Evolutionary conservation across 495 filamentous ascomycete genomes (phyloP).

Genomic region (Xylaria venustula): DNA sequence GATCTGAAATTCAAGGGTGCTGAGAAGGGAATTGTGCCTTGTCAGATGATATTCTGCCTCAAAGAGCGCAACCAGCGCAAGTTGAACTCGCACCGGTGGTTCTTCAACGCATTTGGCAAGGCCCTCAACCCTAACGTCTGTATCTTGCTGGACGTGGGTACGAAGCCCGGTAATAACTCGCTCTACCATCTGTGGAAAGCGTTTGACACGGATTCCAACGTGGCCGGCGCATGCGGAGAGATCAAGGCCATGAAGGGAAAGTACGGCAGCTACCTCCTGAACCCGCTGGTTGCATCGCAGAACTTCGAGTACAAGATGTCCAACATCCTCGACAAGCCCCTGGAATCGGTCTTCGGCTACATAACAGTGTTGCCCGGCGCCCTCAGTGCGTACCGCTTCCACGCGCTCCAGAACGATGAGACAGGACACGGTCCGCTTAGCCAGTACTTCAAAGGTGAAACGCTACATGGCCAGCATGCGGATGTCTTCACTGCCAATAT

Average conservation of each 20-base stretch:
- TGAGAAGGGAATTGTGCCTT: slow-evolving; percentile 98
- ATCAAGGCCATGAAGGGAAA: slow-evolving; percentile 95
- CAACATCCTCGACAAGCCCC: slow-evolving; percentile 95
- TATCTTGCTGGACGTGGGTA: slow-evolving; percentile 94
- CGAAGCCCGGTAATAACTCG: slow-evolving; percentile 77
- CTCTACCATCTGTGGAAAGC: slow-evolving; percentile 99
- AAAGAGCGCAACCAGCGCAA: slow-evolving; percentile 99
- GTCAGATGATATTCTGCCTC: slow-evolving; percentile 97
- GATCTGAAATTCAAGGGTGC: slow-evolving; percentile 98
- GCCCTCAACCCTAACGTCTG: slow-evolving; percentile 94
- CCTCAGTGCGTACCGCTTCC: slow-evolving; percentile 91
- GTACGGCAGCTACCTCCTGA: slow-evolving; percentile 76
- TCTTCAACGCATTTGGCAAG: slow-evolving; percentile 97
- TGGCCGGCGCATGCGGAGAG: slow-evolving; percentile 94
- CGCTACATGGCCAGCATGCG: slow-evolving; percentile 91
- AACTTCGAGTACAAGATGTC: slow-evolving; percentile 99
- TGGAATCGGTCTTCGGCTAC: slow-evolving; percentile 97
- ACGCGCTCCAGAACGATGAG: slow-evolving; percentile 94
- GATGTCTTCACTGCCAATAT: slow-evolving; percentile 99
- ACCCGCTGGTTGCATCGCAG: slow-evolving; percentile 93
- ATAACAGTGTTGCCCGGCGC: slow-evolving; percentile 96
- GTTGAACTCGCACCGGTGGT: slow-evolving; percentile 98
- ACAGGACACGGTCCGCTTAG: slow-evolving; percentile 93
- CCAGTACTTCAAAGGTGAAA: slow-evolving; percentile 99
- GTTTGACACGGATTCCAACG: slow-evolving; percentile 94